phyloP scores from a whole-genome alignment of 2,329 filamentous ascomycete species.

The Penicillium brevicompactum region DNA sequence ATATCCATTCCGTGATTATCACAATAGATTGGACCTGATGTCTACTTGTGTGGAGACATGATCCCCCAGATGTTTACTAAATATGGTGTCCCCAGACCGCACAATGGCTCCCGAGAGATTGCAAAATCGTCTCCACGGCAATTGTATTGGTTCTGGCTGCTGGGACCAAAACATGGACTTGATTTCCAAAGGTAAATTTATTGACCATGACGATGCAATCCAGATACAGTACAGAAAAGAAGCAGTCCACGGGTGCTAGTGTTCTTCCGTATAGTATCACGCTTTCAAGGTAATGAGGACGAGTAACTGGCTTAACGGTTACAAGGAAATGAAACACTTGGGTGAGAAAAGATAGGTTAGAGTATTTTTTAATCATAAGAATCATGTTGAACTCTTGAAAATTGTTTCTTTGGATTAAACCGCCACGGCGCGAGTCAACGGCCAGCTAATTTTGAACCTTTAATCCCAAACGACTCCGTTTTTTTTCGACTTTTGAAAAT shows the following conservation, averaged over 20 bases:
- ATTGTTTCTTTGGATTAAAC: slow-evolving; percentile 46
- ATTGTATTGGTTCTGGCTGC: neutral
- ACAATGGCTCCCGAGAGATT: neutral
- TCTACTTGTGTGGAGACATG: neutral
- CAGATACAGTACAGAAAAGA: too few relatives aligned
- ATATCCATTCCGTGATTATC: neutral
- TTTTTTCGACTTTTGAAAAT: slow-evolving; percentile 34
- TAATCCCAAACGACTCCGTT: slow-evolving; percentile 45
- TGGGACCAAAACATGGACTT: neutral
- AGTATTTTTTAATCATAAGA: slow-evolving; percentile 29
- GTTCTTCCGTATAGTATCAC: too few relatives aligned
- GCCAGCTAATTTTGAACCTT: slow-evolving; percentile 45
- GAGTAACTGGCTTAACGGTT: too few relatives aligned
- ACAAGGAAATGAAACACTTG: neutral
- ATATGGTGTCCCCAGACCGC: neutral
- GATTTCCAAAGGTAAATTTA: too few relatives aligned
- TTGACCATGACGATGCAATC: too few relatives aligned
- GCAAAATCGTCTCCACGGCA: neutral
- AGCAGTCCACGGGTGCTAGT: too few relatives aligned
- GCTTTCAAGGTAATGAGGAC: too few relatives aligned
- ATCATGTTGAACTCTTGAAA: slow-evolving; percentile 41
- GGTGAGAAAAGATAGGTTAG: slow-evolving; percentile 21
- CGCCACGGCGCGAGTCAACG: slow-evolving; percentile 45
- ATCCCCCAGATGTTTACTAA: too few relatives aligned
- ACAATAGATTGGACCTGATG: neutral